Percentiles rank a stretch among this genome's conserved stretches.
Conservation (phyloP, 192 early-diverging fungal species). For the Backusella circina region DNA sequence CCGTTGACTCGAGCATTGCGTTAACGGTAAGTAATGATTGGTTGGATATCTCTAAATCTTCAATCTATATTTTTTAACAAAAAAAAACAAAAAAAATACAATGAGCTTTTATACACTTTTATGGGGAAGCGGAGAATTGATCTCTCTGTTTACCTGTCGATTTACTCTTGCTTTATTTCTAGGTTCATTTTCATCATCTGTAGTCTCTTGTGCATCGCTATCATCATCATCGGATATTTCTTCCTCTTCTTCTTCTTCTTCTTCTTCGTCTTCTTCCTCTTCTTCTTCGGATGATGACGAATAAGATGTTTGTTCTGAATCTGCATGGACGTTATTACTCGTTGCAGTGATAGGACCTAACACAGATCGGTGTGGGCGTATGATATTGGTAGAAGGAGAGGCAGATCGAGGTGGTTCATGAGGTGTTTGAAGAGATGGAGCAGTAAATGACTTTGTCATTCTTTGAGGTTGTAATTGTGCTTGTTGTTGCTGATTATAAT, state of each 20-base stretch:
- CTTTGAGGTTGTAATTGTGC: neutral
- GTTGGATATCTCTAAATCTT: constrained; percentile 56
- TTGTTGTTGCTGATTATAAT: neutral
- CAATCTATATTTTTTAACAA: constrained; percentile 41
- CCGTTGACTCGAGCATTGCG: constrained; percentile 44
- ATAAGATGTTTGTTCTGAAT: neutral
- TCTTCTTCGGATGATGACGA: neutral
- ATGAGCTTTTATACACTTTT: too few species aligned
- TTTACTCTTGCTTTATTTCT: constrained; percentile 17
- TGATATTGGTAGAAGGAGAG: neutral
- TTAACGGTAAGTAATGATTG: constrained; percentile 47
- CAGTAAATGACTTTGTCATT: neutral
- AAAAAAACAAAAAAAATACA: neutral
- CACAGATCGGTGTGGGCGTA: neutral
- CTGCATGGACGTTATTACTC: neutral
- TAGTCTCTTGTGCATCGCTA: neutral
- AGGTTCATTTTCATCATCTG: neutral
- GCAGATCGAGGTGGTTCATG: neutral
- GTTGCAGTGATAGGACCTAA: constrained; percentile 1
- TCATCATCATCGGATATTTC: neutral
- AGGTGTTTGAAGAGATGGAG: neutral
- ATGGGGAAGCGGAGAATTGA: too few species aligned
- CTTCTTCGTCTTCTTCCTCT: neutral
- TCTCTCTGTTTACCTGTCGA: constrained; percentile 6
- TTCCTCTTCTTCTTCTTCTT: neutral